These are phyloP conservation scores for Sporothrix brunneoviolacea DNA, from an alignment of 2,329 filamentous ascomycete genomes.

Conservation along the genomic window DNA sequence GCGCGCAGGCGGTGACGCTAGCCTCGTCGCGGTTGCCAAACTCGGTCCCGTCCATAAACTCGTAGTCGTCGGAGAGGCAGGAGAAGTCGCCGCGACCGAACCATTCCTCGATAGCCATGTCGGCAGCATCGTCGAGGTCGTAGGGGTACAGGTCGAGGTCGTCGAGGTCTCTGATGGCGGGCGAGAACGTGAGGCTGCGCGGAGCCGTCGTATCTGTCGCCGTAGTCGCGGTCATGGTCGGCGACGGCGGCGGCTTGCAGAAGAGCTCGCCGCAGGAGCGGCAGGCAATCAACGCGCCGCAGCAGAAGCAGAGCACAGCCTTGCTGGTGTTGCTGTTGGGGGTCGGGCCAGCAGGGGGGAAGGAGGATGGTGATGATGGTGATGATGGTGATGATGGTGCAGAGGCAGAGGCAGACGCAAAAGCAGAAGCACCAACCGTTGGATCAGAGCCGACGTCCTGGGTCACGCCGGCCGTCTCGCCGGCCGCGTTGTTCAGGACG, in stretches of 20 bases:
- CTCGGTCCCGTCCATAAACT: slow-evolving; percentile 14
- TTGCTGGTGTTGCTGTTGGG: no score
- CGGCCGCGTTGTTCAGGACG: slow-evolving; percentile 81
- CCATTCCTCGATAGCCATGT: slow-evolving; percentile 6
- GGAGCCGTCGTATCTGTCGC: neutral
- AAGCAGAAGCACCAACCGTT: slow-evolving; percentile 70
- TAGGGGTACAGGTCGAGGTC: neutral
- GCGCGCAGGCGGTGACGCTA: neutral
- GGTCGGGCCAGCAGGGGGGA: slow-evolving; percentile 6
- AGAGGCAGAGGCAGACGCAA: slow-evolving; percentile 11
- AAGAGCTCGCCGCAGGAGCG: slow-evolving; percentile 29
- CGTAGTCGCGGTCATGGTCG: slow-evolving; percentile 14
- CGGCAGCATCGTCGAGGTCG: neutral
- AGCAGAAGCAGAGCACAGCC: slow-evolving; percentile 39
- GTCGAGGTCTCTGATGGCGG: neutral
- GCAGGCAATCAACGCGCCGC: slow-evolving; percentile 40
- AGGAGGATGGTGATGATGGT: slow-evolving; percentile 4
- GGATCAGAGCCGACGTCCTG: slow-evolving; percentile 96
- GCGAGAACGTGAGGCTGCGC: neutral
- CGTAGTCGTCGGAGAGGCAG: slow-evolving; percentile 11
- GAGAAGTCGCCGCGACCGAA: slow-evolving; percentile 15
- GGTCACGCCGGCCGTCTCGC: slow-evolving; percentile 94
- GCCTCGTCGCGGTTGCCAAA: neutral
- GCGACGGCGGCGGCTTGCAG: slow-evolving; percentile 13
- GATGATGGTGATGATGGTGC: slow-evolving; percentile 2